Percentiles rank a stretch among this genome's conserved stretches.
phyloP scores from a whole-genome alignment of 768 basidiomycete genomes.

The Leccinum barrowsii region DNA sequence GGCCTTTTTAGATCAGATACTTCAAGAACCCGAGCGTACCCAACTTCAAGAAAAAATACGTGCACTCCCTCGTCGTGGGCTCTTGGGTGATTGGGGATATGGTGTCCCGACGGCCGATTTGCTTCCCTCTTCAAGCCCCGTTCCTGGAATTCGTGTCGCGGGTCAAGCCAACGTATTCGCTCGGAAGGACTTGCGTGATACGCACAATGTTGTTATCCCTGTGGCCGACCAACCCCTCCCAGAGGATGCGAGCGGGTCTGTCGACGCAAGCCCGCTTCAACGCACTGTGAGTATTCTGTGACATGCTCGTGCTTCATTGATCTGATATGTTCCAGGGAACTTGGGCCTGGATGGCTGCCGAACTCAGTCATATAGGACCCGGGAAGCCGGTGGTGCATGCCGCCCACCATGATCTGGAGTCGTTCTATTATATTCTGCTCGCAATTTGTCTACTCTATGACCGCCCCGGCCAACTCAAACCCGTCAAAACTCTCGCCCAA shows the following conservation, averaged over 20 bases:
- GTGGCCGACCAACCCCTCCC: neutral
- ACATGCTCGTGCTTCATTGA: neutral
- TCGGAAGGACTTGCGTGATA: neutral
- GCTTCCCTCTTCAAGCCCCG: neutral
- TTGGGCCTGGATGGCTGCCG: conserved; percentile 4
- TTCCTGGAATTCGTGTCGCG: neutral
- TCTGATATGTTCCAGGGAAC: neutral
- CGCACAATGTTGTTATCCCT: neutral
- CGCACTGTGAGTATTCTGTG: neutral
- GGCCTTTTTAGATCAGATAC: neutral
- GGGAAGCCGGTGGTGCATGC: neutral
- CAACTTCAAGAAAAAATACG: neutral
- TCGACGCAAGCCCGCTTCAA: neutral
- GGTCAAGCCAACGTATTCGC: neutral
- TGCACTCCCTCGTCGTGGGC: neutral
- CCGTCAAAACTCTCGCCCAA: no score
- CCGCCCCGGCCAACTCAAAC: no score
- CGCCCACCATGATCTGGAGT: conserved; percentile 7
- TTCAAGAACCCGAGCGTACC: neutral
- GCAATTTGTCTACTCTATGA: neutral
- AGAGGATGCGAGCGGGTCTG: neutral
- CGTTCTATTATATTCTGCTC: conserved; percentile 11
- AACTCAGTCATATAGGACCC: neutral
- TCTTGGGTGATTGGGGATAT: conserved; percentile 5
- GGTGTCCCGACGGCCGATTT: neutral